Evolutionary conservation across 192 early-diverging fungal species (phyloP), one percentile per base, ranked within the genome.

Genomic region (Coemansia sp.): DNA sequence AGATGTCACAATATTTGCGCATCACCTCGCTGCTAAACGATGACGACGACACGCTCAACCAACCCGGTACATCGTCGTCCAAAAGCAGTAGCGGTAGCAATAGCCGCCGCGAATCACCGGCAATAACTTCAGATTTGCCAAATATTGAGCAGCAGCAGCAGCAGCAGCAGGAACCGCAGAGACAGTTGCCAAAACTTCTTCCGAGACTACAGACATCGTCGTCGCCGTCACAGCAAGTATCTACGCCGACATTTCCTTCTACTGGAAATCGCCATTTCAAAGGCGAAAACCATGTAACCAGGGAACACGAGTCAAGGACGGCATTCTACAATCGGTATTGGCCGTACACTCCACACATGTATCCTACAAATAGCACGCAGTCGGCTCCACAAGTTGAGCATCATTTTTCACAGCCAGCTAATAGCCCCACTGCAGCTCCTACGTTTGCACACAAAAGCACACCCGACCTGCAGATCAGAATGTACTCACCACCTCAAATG

Each of bases 291-390:
- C 49, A 51, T 33, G 49, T 51, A 25, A 7, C 25, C n/a, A 25
- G 49, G 15, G 49, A 19, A 14, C 62, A 64, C 55, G 51, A 66
- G 2, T 15, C 48, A 4, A 59, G 61, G 44, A 43, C 54, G 17
- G 54, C 57, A 43, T 39, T 45, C 51, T 58, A 67, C 55, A 57
- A 62, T 17, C 66, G 72, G 22, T 75, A 65, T 40, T 55, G 58
- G 58, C 72, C 72, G 13, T 75, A 75, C 18, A 15, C 41, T 11
- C 61, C 48, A 14, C 57, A 67, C 9, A 8, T 7, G 30, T 25
- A 53, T n/a, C 13, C 49, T 42, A 7, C 41, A 21, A 37, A 14
- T 13, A 13, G 12, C 3, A 14, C 34, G 9, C 41, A 38, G 9
- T 50, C 34, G 9, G 41, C 27, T 30, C 27, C 27, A 7, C 27